Conservation (phyloP, 1,284 basidiomycete species). For the Papiliotrema fonsecae region DNA sequence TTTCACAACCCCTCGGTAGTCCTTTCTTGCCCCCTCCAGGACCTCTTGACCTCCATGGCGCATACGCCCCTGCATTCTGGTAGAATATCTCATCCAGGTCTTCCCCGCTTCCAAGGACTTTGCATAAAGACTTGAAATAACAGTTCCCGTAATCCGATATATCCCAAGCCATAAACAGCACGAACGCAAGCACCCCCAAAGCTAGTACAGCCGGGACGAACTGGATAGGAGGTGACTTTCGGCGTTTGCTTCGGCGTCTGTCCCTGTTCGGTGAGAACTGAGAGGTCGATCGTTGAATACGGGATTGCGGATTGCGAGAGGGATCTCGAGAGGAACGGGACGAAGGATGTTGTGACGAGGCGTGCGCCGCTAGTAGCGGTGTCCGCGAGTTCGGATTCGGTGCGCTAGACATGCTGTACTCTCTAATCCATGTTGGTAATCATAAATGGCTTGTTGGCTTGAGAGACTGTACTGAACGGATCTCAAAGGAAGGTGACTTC, state of each 20-base stretch:
- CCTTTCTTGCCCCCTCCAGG: constrained; percentile 16
- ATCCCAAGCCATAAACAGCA: constrained; percentile 66
- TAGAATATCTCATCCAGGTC: constrained; percentile 25
- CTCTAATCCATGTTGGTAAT: too few species aligned
- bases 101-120: constrained; percentile 18
- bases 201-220: constrained; percentile 68
- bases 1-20: constrained; percentile 35
- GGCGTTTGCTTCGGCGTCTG: not conserved
- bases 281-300: constrained; percentile 1
- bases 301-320: constrained; percentile 2
- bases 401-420: not conserved
- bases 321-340: not conserved
- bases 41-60: constrained; percentile 23
- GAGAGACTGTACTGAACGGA: too few species aligned
- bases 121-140: constrained; percentile 27
- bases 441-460: too few species aligned
- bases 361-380: not conserved
- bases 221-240: constrained; percentile 61
- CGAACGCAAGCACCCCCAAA: constrained; percentile 70
- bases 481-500: too few species aligned
- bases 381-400: constrained; percentile 1
- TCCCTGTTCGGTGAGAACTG: not conserved
- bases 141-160: constrained; percentile 48
- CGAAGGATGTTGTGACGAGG: not conserved
- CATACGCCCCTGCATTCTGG: constrained; percentile 36